A percentile compares a stretch with the other conserved stretches of the same genome.
phyloP scores from a whole-genome alignment of 129 eudicot genomes.

The Smallanthus sonchifolius region DNA sequence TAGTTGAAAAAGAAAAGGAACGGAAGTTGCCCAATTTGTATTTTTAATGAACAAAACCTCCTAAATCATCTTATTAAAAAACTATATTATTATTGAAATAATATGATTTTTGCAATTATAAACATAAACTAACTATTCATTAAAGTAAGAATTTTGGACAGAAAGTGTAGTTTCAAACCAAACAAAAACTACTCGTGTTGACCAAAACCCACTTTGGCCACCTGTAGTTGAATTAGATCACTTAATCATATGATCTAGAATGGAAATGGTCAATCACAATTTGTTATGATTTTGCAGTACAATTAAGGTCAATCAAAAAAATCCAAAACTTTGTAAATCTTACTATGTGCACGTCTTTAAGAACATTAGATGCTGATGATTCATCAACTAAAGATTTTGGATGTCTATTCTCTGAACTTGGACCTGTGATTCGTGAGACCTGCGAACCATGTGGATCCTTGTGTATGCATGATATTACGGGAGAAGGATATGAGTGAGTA shows the following conservation, averaged over 20 bases:
- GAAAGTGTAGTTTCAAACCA: background rate
- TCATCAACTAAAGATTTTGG: conserved; percentile 26
- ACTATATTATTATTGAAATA: background rate
- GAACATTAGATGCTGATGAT: conserved; percentile 26
- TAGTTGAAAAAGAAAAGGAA: background rate
- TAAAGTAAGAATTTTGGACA: background rate
- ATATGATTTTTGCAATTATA: background rate
- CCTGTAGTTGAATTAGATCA: conserved; percentile 6
- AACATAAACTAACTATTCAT: background rate
- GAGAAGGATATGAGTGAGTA: conserved; percentile 52
- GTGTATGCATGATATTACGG: conserved; percentile 55
- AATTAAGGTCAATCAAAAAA: background rate
- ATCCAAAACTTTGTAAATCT: conserved; percentile 14
- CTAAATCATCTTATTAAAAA: background rate
- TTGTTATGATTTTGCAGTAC: conserved; percentile 1
- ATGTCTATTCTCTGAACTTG: conserved; percentile 30
- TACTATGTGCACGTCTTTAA: conserved; percentile 63
- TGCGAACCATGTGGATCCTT: conserved; percentile 34
- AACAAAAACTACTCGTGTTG: background rate
- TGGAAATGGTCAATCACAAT: background rate
- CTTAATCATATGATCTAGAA: conserved; percentile 6
- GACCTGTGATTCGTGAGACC: conserved; percentile 37
- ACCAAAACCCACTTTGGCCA: background rate
- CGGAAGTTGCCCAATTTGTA: background rate
- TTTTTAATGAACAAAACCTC: background rate